Evolutionary conservation across 2,329 filamentous ascomycete genomes (phyloP).

Genomic region (Xylaria polymorpha): DNA sequence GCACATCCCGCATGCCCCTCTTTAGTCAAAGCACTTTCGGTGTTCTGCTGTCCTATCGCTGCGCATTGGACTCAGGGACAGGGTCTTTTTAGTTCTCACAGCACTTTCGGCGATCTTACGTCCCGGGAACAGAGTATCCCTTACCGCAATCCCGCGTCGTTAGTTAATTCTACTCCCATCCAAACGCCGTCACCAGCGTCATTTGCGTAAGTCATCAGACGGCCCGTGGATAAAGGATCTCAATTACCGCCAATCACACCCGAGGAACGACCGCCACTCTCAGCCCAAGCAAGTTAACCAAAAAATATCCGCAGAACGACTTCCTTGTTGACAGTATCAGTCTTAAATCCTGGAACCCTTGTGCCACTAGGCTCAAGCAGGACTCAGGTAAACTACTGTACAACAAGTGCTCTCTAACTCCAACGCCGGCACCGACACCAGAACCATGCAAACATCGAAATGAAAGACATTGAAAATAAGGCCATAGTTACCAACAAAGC

Average conservation of each 20-base stretch:
- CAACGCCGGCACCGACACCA: too few relatives aligned
- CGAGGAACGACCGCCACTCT: not conserved
- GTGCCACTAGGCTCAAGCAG: too few relatives aligned
- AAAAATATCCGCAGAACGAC: not conserved
- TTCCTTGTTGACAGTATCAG: not conserved
- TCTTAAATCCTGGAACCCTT: too few relatives aligned
- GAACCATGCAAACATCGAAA: too few relatives aligned
- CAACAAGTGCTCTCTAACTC: too few relatives aligned
- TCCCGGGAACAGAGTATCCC: too few relatives aligned
- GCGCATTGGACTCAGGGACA: not conserved
- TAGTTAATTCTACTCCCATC: not conserved
- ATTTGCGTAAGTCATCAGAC: not conserved
- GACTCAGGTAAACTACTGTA: too few relatives aligned
- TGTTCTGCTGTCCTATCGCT: not conserved
- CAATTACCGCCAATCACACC: not conserved
- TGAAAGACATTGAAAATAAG: too few relatives aligned
- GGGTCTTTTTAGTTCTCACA: not conserved
- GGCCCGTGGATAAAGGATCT: not conserved
- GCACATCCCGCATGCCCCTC: conserved; percentile 1
- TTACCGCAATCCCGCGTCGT: not conserved
- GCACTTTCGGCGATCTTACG: not conserved
- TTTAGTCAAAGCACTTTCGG: not conserved
- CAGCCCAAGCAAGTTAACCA: not conserved
- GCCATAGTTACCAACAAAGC: too few relatives aligned
- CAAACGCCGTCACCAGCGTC: not conserved